phyloP scores from a whole-genome alignment of 345 rosid species.

The Turnera subulata region DNA sequence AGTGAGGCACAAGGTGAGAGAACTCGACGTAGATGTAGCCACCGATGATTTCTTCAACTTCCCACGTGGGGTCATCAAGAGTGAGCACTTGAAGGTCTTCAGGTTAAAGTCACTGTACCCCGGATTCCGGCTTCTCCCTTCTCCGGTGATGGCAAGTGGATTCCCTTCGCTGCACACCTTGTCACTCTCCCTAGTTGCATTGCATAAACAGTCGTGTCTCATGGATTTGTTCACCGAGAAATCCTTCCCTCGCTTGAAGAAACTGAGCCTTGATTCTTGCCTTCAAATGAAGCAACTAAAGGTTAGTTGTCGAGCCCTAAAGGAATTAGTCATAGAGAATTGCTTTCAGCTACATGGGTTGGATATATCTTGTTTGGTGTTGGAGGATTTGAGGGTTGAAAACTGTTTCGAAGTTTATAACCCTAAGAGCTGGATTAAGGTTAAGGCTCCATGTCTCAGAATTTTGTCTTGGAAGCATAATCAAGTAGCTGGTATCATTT shows the following conservation, averaged over 20 bases:
- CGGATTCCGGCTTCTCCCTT: constrained; percentile 71
- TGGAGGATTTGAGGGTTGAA: constrained; percentile 48
- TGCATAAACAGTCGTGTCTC: constrained; percentile 46
- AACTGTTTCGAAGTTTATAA: constrained; percentile 49
- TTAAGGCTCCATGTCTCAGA: constrained; percentile 46
- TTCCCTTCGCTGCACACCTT: constrained; percentile 50
- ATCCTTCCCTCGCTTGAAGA: constrained; percentile 54
- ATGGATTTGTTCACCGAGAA: constrained; percentile 60
- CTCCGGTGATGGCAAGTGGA: constrained; percentile 45
- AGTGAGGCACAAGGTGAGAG: constrained; percentile 53
- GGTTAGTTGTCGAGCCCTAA: constrained; percentile 51
- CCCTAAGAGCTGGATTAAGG: constrained; percentile 44
- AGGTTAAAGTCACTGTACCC: constrained; percentile 53
- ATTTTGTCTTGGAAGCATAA: constrained; percentile 52
- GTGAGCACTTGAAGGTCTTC: constrained; percentile 49
- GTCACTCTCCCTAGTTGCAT: constrained; percentile 48
- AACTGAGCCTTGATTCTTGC: constrained; percentile 47
- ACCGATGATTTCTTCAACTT: constrained; percentile 75
- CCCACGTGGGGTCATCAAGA: constrained; percentile 55
- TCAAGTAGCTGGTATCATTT: constrained; percentile 31
- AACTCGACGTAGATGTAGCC: constrained; percentile 70
- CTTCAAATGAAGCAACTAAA: constrained; percentile 53
- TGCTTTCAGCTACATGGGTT: constrained; percentile 47
- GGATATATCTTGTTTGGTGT: constrained; percentile 42
- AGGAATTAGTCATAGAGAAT: constrained; percentile 48